These are phyloP conservation scores for Sporothrix mexicana DNA, from an alignment of 2,329 filamentous ascomycete genomes.

Conservation along the genomic window DNA sequence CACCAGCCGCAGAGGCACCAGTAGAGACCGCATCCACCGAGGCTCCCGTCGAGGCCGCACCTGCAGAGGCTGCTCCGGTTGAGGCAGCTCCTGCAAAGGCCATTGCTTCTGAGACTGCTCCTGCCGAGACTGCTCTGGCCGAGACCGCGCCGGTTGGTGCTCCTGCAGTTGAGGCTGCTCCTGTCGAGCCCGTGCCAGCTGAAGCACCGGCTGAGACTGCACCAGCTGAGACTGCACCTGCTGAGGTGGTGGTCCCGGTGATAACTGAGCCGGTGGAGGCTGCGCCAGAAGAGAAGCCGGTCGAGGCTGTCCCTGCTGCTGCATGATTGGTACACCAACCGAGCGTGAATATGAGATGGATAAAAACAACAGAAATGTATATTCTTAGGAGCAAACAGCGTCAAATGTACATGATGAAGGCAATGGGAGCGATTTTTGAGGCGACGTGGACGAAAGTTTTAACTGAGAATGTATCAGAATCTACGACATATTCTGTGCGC, in stretches of 20 bases:
- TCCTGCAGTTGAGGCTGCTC: too few relatives aligned
- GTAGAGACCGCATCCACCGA: too few relatives aligned
- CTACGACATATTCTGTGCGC: background rate
- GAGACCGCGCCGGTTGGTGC: too few relatives aligned
- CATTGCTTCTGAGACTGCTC: too few relatives aligned
- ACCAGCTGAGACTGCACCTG: background rate
- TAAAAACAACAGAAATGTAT: background rate
- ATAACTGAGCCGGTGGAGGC: background rate
- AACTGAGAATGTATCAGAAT: background rate
- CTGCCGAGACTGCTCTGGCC: too few relatives aligned
- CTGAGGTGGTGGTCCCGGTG: too few relatives aligned
- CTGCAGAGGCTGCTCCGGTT: background rate
- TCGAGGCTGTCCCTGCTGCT: background rate
- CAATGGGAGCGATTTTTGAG: too few relatives aligned
- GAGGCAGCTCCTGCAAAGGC: too few relatives aligned
- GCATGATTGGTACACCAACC: background rate
- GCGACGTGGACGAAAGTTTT: too few relatives aligned
- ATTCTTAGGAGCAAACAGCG: background rate
- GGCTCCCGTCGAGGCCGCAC: background rate
- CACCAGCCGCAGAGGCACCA: background rate
- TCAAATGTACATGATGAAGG: too few relatives aligned
- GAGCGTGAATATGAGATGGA: background rate
- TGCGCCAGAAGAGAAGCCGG: too few relatives aligned
- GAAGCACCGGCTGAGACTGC: constrained; percentile 16
- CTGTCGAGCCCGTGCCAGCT: background rate